A percentile compares a stretch with the other conserved stretches of the same genome.
These are phyloP conservation scores for Penicillium ochrochloron DNA, from an alignment of 495 filamentous ascomycete genomes.

Conservation along the genomic window DNA sequence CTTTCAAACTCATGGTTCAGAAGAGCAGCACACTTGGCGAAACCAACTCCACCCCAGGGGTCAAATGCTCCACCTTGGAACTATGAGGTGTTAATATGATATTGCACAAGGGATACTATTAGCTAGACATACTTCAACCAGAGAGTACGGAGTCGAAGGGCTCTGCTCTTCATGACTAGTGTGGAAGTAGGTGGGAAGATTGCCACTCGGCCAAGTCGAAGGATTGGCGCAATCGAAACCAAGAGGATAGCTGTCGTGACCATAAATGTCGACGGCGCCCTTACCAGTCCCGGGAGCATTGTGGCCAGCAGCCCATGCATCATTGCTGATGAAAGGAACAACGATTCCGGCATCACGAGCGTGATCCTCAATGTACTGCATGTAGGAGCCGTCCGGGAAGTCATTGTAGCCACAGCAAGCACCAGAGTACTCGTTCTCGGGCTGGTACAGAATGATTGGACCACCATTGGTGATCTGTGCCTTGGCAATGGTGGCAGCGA, in stretches of 20 bases:
- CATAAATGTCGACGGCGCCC: constrained; percentile 77
- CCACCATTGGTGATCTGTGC: constrained; percentile 81
- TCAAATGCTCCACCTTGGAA: constrained; percentile 81
- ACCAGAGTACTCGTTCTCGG: constrained; percentile 75
- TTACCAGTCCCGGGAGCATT: constrained; percentile 67
- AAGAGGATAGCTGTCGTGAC: constrained; percentile 74
- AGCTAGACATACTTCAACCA: constrained; percentile 57
- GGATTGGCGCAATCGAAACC: constrained; percentile 64
- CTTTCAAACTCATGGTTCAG: constrained; percentile 73
- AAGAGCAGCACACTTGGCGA: constrained; percentile 63
- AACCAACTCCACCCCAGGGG: constrained; percentile 74
- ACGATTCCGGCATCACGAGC: constrained; percentile 70
- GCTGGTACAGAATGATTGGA: constrained; percentile 76
- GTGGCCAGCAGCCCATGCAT: constrained; percentile 61
- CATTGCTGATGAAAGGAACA: constrained; percentile 78
- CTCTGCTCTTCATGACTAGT: constrained; percentile 59
- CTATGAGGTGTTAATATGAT: constrained; percentile 33
- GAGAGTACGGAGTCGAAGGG: constrained; percentile 67
- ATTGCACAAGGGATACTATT: neutral
- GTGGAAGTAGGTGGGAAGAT: constrained; percentile 52
- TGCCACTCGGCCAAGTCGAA: constrained; percentile 51
- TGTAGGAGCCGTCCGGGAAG: constrained; percentile 66
- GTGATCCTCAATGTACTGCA: constrained; percentile 71
- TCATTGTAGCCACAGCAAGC: constrained; percentile 40
- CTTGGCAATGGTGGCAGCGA: constrained; percentile 68